Conservation (phyloP, 2,329 filamentous ascomycete genomes). For the Dichotomopilus funicola region DNA sequence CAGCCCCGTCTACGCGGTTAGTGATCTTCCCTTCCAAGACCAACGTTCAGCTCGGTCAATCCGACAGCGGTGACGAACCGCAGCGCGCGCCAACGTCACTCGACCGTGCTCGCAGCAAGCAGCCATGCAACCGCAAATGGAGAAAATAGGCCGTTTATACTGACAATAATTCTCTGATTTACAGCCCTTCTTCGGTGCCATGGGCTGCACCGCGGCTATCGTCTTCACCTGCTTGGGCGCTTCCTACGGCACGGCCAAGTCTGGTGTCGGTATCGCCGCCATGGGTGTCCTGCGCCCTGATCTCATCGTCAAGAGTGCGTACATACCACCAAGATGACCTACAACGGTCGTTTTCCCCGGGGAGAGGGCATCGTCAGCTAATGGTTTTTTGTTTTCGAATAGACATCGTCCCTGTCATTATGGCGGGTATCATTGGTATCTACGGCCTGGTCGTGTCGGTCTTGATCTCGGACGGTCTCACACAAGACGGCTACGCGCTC, state of each 20-base stretch:
- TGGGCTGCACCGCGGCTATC: constrained; percentile 73
- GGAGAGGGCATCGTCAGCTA: not conserved
- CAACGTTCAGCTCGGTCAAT: not conserved
- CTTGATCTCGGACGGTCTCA: constrained; percentile 73
- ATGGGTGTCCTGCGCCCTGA: constrained; percentile 98
- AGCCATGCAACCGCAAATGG: too few relatives aligned
- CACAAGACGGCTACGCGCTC: constrained; percentile 60
- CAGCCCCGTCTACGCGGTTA: constrained; percentile 98
- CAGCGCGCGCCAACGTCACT: constrained; percentile 20
- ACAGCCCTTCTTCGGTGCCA: constrained; percentile 87
- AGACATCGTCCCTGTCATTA: constrained; percentile 99
- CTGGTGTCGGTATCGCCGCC: constrained; percentile 94
- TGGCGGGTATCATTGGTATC: constrained; percentile 99
- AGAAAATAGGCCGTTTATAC: too few relatives aligned
- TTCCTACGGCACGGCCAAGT: constrained; percentile 98
- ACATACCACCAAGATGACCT: not conserved
- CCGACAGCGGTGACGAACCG: constrained; percentile 14
- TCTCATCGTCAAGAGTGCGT: constrained; percentile 97
- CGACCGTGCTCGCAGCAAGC: too few relatives aligned
- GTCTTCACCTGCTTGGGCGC: constrained; percentile 59
- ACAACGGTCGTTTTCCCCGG: too few relatives aligned
- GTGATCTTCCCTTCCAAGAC: constrained; percentile 39
- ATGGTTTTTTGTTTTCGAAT: constrained; percentile 12
- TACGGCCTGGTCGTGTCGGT: constrained; percentile 88
- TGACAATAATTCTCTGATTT: too few relatives aligned